Percentiles rank a stretch among this genome's conserved stretches.
Conservation (phyloP, 352 stramenopile species). For the Globisporangium takayamanum region DNA sequence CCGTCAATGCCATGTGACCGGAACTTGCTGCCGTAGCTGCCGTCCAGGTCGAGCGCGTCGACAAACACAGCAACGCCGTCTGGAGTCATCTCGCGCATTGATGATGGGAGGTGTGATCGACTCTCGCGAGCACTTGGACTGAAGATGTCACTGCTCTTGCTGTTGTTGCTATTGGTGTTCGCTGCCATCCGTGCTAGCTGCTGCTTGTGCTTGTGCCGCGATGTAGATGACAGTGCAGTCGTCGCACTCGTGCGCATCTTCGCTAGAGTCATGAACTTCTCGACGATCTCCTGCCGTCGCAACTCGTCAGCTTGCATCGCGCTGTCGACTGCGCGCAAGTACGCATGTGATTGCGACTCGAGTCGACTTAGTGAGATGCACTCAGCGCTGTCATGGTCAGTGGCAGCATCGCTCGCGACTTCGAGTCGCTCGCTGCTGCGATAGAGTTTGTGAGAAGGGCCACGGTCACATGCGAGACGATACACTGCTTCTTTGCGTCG, state of each 20-base stretch:
- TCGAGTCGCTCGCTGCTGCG: not conserved
- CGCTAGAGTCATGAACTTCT: conserved; percentile 25
- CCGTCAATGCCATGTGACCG: conserved; percentile 56
- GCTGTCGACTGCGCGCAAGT: conserved; percentile 24
- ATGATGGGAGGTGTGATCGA: too few species aligned
- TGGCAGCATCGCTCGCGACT: not conserved
- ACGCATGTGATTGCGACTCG: not conserved
- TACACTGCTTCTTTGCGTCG: conserved; percentile 49
- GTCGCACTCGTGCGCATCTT: conserved; percentile 9
- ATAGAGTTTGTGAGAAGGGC: not conserved
- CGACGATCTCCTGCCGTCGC: conserved; percentile 44
- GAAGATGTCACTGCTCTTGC: conserved; percentile 7
- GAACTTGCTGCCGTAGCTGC: conserved; percentile 27
- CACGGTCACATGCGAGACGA: conserved; percentile 13
- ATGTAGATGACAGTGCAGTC: conserved; percentile 3
- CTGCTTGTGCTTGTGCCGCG: conserved; percentile 14
- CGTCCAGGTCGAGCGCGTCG: conserved; percentile 37
- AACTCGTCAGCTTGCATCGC: conserved; percentile 49
- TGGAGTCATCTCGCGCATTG: conserved; percentile 23
- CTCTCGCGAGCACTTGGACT: not conserved
- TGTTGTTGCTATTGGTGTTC: conserved; percentile 1
- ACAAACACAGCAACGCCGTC: conserved; percentile 45
- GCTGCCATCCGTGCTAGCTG: not conserved
- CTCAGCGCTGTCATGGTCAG: not conserved
- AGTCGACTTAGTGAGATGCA: not conserved